These are phyloP conservation scores for Fraxinus excelsior DNA, from an alignment of 257 asterid genomes.

Conservation along the genomic window DNA sequence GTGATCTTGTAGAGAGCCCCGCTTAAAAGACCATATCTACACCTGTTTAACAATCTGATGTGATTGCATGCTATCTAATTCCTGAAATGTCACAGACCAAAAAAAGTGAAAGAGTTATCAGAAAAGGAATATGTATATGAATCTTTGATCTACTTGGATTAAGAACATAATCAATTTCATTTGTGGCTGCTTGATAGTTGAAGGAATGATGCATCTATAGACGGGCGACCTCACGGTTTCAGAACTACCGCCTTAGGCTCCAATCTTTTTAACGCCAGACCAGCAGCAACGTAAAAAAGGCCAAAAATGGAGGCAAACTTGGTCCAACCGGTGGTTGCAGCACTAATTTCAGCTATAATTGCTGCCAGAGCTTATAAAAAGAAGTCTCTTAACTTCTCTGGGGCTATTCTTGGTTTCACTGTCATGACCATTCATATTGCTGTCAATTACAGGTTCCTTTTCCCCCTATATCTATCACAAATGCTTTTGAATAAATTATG, in stretches of 20 bases:
- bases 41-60: neutral
- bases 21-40: neutral
- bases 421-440: constrained; percentile 80
- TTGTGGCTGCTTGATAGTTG: constrained; percentile 6
- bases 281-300: neutral
- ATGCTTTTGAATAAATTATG: neutral
- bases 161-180: neutral
- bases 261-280: constrained; percentile 14
- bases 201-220: constrained; percentile 10
- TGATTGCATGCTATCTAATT: neutral
- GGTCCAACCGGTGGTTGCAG: constrained; percentile 57
- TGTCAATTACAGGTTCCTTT: constrained; percentile 65
- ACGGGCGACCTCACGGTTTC: constrained; percentile 17
- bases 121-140: neutral
- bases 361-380: constrained; percentile 59
- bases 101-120: neutral
- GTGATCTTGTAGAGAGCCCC: neutral
- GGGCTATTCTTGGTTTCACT: constrained; percentile 71
- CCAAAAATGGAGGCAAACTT: constrained; percentile 43
- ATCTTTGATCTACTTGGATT: neutral
- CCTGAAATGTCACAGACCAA: neutral
- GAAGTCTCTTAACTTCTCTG: constrained; percentile 82
- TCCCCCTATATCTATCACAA: neutral
- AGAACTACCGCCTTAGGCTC: constrained; percentile 15
- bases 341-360: constrained; percentile 52